Conservation (phyloP, 2,329 filamentous ascomycete genomes). For the Akanthomyces muscarius region DNA sequence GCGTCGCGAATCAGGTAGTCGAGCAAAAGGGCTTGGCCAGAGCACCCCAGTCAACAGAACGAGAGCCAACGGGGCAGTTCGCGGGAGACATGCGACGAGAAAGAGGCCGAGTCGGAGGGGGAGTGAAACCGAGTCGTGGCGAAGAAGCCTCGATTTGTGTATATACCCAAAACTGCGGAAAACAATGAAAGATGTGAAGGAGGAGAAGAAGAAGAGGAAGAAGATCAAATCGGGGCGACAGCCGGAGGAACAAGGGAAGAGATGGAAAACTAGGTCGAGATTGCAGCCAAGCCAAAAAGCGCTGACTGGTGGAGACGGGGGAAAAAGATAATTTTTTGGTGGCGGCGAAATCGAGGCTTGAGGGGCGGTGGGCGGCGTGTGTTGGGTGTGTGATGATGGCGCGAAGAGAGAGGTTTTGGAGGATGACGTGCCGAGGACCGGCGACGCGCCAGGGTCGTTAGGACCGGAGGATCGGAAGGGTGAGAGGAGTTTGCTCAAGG, state of each 20-base stretch:
- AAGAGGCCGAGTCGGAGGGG: background rate
- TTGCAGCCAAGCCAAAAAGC: slow-evolving; percentile 2
- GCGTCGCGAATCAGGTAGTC: background rate
- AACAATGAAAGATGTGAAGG: background rate
- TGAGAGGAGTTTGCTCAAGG: background rate
- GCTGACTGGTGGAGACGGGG: slow-evolving; percentile 5
- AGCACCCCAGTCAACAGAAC: slow-evolving; percentile 19
- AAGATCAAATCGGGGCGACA: background rate
- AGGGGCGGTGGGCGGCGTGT: background rate
- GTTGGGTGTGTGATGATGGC: slow-evolving; percentile 1
- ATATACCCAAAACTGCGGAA: no score
- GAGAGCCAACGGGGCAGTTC: slow-evolving; percentile 6
- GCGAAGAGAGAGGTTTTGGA: background rate
- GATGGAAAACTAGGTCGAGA: background rate
- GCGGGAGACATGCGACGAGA: slow-evolving; percentile 17
- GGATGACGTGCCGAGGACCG: slow-evolving; percentile 11
- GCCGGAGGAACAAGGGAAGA: background rate
- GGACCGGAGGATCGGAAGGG: background rate
- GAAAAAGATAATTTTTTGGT: background rate
- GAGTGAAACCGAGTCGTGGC: background rate
- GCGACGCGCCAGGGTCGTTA: background rate
- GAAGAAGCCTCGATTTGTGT: background rate
- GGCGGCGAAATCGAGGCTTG: slow-evolving; percentile 9
- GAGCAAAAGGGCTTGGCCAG: slow-evolving; percentile 1
- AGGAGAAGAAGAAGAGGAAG: background rate